These are phyloP conservation scores for Aspergillus versicolor DNA, from an alignment of 2,329 filamentous ascomycete species.

Conservation along the genomic window DNA sequence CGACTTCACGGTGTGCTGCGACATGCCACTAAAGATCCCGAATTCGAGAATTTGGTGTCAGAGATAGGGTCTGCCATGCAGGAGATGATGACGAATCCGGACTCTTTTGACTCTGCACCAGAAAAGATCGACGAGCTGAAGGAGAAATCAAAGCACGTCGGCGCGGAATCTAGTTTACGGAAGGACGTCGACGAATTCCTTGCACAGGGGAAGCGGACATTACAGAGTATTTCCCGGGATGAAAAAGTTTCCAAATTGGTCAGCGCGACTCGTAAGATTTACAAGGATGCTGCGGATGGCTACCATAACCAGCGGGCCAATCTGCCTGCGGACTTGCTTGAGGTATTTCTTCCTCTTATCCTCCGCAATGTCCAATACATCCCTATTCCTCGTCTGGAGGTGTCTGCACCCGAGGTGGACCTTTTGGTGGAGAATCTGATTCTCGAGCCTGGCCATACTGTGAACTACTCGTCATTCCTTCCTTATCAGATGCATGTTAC, in stretches of 20 bases:
- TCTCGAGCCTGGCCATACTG: constrained; percentile 78
- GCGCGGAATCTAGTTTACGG: constrained; percentile 65
- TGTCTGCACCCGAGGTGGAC: constrained; percentile 79
- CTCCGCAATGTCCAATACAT: constrained; percentile 80
- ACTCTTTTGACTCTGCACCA: constrained; percentile 76
- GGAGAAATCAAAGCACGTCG: constrained; percentile 57
- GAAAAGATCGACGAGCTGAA: constrained; percentile 62
- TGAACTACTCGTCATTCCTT: constrained; percentile 85
- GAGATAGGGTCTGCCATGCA: constrained; percentile 74
- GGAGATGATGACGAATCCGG: constrained; percentile 78
- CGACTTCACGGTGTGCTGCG: constrained; percentile 69
- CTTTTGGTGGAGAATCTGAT: constrained; percentile 87
- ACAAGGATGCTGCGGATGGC: constrained; percentile 66
- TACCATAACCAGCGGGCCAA: constrained; percentile 66
- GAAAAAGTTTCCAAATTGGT: constrained; percentile 68
- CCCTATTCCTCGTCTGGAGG: constrained; percentile 85
- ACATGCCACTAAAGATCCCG: constrained; percentile 73
- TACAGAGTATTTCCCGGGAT: constrained; percentile 69
- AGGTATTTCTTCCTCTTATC: constrained; percentile 76
- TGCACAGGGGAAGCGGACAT: constrained; percentile 65
- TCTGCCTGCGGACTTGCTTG: constrained; percentile 71
- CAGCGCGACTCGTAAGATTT: constrained; percentile 65
- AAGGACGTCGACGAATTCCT: constrained; percentile 73
- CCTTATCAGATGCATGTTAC: constrained; percentile 79
- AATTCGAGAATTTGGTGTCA: constrained; percentile 75